phyloP scores from a whole-genome alignment of 2,329 filamentous ascomycete species.

The Exophiala phaeomuriformis region DNA sequence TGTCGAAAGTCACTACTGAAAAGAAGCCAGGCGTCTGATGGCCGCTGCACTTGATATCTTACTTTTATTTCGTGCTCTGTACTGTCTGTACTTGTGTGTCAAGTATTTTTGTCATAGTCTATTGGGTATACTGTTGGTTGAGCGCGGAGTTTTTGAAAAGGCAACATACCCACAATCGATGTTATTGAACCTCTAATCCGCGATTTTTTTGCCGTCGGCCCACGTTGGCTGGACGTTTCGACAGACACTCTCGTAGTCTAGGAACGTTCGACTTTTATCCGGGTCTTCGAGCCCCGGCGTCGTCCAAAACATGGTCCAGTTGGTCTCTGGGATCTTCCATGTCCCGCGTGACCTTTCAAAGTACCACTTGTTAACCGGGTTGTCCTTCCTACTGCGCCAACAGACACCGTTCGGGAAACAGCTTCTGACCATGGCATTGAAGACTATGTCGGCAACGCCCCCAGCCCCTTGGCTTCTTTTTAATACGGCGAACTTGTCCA shows the following conservation, averaged over 20 bases:
- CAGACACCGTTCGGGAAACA: constrained; percentile 86
- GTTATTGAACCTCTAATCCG: constrained; percentile 15
- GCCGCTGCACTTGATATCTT: background rate
- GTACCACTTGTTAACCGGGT: constrained; percentile 99
- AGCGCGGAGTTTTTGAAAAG: background rate
- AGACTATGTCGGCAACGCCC: constrained; percentile 90
- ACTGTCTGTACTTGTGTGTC: too few relatives aligned
- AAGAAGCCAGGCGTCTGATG: background rate
- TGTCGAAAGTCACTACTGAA: background rate
- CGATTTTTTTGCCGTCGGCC: constrained; percentile 38
- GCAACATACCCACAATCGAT: background rate
- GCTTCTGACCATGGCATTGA: constrained; percentile 85
- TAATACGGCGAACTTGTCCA: constrained; percentile 95
- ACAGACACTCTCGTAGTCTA: constrained; percentile 70
- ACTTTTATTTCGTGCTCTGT: background rate
- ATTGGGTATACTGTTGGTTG: background rate
- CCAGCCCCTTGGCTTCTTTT: constrained; percentile 81
- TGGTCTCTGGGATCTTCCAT: constrained; percentile 69
- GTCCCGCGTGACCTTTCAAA: constrained; percentile 83
- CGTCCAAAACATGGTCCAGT: constrained; percentile 99
- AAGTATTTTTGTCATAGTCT: background rate
- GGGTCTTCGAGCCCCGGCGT: constrained; percentile 56
- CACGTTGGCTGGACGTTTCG: constrained; percentile 49
- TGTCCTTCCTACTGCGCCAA: constrained; percentile 83
- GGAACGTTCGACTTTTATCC: constrained; percentile 43